phyloP scores from a whole-genome alignment of 805 yeast species.

The Cyberlindnera petersonii region DNA sequence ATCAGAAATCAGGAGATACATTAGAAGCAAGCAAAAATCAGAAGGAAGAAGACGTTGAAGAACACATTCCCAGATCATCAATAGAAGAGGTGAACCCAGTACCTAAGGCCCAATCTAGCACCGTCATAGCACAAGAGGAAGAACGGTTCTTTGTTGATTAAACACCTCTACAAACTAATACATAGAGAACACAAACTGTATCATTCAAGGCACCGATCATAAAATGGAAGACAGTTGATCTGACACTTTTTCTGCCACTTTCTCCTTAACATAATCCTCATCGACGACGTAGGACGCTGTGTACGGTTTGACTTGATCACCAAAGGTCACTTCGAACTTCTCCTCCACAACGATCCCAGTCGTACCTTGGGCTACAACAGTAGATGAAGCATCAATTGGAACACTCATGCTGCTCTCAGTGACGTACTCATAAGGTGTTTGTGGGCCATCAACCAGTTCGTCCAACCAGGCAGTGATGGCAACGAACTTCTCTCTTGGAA shows the following conservation, averaged over 20 bases:
- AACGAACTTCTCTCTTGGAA: slow-evolving; percentile 19
- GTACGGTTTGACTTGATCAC: slow-evolving; percentile 21
- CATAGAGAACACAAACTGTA: no score
- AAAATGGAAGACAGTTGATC: slow-evolving; percentile 5
- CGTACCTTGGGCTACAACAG: slow-evolving; percentile 1
- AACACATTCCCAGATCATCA: no score
- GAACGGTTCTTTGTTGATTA: slow-evolving; percentile 4
- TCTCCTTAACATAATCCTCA: neutral
- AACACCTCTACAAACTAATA: neutral
- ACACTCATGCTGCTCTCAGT: no score
- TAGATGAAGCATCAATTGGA: neutral
- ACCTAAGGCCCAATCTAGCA: neutral
- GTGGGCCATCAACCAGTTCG: slow-evolving; percentile 17
- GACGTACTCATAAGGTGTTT: no score
- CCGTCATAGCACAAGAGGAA: neutral
- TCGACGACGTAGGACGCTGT: slow-evolving; percentile 11
- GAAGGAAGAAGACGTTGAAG: neutral
- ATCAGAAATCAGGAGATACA: neutral
- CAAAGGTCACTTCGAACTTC: slow-evolving; percentile 17
- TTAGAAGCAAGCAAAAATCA: neutral
- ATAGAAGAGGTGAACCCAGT: neutral
- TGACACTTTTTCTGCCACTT: slow-evolving; percentile 1
- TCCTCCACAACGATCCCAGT: slow-evolving; percentile 6
- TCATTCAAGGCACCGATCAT: neutral
- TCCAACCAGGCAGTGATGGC: slow-evolving; percentile 12